Percentiles rank a stretch among this genome's conserved stretches.
These are phyloP conservation scores for Ocimum tenuiflorum DNA, from an alignment of 257 asterid species.

Conservation along the genomic window DNA sequence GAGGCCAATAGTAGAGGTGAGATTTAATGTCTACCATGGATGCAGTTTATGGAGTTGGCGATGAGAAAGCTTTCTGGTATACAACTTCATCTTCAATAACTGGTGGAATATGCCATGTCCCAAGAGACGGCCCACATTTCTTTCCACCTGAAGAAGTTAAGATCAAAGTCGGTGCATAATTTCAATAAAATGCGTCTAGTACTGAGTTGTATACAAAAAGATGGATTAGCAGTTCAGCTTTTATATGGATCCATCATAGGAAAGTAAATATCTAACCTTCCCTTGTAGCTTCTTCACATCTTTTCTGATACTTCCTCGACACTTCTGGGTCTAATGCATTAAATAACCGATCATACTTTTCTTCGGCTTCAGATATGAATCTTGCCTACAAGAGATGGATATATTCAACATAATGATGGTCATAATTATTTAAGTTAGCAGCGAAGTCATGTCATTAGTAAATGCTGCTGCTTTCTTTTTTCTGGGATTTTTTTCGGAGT, in stretches of 20 bases:
- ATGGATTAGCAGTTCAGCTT: background rate
- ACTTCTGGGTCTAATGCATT: slow-evolving; percentile 54
- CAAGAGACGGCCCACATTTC: slow-evolving; percentile 62
- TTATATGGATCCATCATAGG: background rate
- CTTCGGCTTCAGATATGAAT: slow-evolving; percentile 68
- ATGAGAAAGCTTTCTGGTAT: slow-evolving; percentile 35
- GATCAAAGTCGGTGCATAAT: background rate
- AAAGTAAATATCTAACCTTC: slow-evolving; percentile 43
- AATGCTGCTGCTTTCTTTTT: background rate
- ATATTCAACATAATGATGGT: background rate
- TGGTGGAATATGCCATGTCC: slow-evolving; percentile 79
- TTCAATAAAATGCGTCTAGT: background rate
- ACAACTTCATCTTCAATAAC: slow-evolving; percentile 59
- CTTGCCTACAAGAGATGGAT: slow-evolving; percentile 42
- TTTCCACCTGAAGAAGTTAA: slow-evolving; percentile 54
- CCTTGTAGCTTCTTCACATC: slow-evolving; percentile 91
- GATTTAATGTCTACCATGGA: background rate
- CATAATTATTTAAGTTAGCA: background rate
- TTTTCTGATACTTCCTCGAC: slow-evolving; percentile 44
- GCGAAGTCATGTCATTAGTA: background rate
- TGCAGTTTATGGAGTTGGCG: slow-evolving; percentile 12
- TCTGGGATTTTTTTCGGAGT: too few relatives aligned
- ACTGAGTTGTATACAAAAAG: background rate
- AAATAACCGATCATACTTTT: slow-evolving; percentile 45
- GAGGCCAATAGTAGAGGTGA: background rate